Percentiles rank a stretch among this genome's conserved stretches.
Conservation (phyloP, 176 grass and related monocot genomes). For the Avena sativa region DNA sequence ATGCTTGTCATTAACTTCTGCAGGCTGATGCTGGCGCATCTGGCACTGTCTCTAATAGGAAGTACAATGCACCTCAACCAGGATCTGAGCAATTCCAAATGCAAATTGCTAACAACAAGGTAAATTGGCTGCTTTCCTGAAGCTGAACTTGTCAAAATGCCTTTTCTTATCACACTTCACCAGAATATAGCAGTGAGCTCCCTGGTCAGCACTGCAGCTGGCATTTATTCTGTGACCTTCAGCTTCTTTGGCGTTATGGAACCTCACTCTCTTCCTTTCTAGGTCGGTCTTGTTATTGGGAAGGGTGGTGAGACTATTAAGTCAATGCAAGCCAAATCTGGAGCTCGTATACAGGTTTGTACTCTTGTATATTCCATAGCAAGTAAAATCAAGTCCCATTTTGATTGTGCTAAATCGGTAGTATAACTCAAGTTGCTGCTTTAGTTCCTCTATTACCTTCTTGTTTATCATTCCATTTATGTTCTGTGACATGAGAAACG, state of each 20-base stretch:
- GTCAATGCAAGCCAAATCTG: conserved; percentile 86
- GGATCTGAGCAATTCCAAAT: conserved; percentile 85
- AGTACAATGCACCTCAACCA: conserved; percentile 57
- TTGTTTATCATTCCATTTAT: neutral
- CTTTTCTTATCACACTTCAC: neutral
- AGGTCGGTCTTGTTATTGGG: conserved; percentile 97
- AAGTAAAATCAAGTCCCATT: conserved; percentile 2
- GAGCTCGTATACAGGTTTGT: conserved; percentile 92
- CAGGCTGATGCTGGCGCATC: conserved; percentile 88
- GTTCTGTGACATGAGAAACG: neutral
- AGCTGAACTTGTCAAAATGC: neutral
- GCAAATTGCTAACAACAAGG: conserved; percentile 95
- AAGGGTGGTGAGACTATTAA: conserved; percentile 97
- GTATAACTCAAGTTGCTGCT: neutral
- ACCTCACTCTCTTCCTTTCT: neutral
- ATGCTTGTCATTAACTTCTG: conserved; percentile 25
- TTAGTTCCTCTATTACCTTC: neutral
- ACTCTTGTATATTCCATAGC: neutral
- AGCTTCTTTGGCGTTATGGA: neutral
- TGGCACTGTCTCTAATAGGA: conserved; percentile 55
- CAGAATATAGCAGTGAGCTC: neutral
- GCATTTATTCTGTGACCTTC: neutral
- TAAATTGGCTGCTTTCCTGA: conserved; percentile 23
- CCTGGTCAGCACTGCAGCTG: neutral
- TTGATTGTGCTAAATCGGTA: neutral